Evolutionary conservation across 345 rosid species (phyloP).

Genomic region (Aethionema arabicum): DNA sequence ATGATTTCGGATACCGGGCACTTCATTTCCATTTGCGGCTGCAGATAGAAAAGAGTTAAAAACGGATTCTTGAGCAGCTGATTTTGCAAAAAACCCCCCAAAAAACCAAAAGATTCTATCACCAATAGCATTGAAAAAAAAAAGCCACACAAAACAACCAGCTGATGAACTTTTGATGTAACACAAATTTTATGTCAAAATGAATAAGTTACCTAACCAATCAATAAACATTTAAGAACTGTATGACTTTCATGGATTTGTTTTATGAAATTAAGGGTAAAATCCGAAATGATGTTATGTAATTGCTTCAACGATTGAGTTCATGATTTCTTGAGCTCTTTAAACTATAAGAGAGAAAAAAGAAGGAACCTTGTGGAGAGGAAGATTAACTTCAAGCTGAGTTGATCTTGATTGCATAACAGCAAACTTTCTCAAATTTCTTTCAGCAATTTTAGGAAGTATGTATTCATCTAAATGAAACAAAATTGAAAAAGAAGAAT

Average conservation of each 20-base stretch:
- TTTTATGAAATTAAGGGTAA: no score
- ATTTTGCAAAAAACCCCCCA: neutral
- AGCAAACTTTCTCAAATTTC: conserved; percentile 69
- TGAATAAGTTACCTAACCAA: no score
- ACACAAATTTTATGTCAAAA: no score
- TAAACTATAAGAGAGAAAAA: conserved; percentile 10
- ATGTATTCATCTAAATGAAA: conserved; percentile 65
- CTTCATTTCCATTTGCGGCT: conserved; percentile 60
- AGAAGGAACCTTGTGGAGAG: conserved; percentile 47
- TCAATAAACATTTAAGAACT: no score
- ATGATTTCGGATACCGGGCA: conserved; percentile 78
- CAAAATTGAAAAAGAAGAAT: conserved; percentile 1
- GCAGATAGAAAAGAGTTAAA: conserved; percentile 8
- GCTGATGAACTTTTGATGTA: no score
- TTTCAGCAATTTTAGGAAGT: conserved; percentile 92
- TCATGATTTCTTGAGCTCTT: conserved; percentile 1
- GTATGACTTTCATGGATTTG: no score
- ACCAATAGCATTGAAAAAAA: neutral
- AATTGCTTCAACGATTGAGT: neutral
- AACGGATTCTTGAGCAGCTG: conserved; percentile 11
- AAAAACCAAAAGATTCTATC: neutral
- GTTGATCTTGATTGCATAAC: conserved; percentile 52
- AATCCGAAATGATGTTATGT: no score
- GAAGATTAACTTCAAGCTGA: conserved; percentile 49
- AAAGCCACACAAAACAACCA: no score